Evolutionary conservation across 768 basidiomycete genomes (phyloP).

Genomic region (Stropharia rugosoannulata): DNA sequence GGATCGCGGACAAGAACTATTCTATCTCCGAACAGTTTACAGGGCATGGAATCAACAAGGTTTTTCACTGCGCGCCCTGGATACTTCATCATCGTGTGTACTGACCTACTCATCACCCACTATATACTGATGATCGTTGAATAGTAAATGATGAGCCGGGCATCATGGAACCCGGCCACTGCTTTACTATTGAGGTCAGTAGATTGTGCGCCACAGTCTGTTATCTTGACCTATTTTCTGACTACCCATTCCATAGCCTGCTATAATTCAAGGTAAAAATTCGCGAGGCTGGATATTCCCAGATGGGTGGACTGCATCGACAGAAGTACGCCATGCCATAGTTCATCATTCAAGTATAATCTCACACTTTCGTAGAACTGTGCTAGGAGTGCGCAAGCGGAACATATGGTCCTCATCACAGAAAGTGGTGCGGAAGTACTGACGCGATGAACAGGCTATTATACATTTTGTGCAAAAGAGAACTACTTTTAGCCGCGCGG

Average conservation of each 20-base stretch:
- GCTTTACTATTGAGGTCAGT: conserved; percentile 88
- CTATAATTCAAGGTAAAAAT: conserved; percentile 72
- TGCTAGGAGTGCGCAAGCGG: conserved; percentile 80
- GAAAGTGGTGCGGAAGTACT: conserved; percentile 76
- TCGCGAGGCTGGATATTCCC: conserved; percentile 77
- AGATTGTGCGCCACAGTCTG: background rate
- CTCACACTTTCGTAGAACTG: conserved; percentile 52
- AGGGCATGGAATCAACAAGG: conserved; percentile 85
- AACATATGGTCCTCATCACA: conserved; percentile 88
- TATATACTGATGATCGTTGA: background rate
- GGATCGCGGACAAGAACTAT: conserved; percentile 42
- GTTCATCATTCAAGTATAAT: too few species aligned
- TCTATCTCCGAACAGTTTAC: conserved; percentile 71
- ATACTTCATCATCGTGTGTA: conserved; percentile 73
- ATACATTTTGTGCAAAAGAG: conserved; percentile 9
- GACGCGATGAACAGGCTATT: conserved; percentile 38
- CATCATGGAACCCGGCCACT: conserved; percentile 80
- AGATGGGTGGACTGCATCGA: conserved; percentile 93
- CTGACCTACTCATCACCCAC: background rate
- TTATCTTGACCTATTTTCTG: too few species aligned
- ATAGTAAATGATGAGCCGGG: conserved; percentile 83
- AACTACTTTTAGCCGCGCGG: conserved; percentile 13
- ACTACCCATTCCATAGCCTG: conserved; percentile 48
- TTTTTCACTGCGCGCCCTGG: conserved; percentile 83
- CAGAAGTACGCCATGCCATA: conserved; percentile 51